phyloP scores from a whole-genome alignment of 768 basidiomycete species.

The Kwoniella sp. region DNA sequence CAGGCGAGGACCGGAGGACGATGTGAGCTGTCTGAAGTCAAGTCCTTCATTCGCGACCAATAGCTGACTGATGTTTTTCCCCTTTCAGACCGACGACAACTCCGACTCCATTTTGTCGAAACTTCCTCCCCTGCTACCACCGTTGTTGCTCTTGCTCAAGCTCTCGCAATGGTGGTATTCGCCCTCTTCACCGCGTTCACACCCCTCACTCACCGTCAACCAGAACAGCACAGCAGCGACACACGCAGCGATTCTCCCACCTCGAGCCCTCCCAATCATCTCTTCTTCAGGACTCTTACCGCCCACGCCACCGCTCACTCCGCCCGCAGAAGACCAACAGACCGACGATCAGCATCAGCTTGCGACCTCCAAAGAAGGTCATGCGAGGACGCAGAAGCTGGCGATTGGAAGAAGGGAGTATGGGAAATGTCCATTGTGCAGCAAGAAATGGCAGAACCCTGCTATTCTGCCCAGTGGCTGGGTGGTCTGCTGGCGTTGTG shows the following conservation, averaged over 20 bases:
- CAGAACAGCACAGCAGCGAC: slow-evolving; percentile 57
- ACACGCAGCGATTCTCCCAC: slow-evolving; percentile 69
- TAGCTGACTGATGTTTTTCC: too few species aligned
- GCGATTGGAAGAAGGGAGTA: slow-evolving; percentile 67
- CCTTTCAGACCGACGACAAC: not conserved
- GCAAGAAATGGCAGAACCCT: slow-evolving; percentile 72
- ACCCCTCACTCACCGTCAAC: slow-evolving; percentile 57
- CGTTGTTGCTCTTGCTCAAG: slow-evolving; percentile 24
- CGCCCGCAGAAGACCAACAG: slow-evolving; percentile 2
- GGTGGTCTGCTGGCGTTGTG: slow-evolving; percentile 92
- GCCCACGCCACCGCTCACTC: slow-evolving; percentile 30
- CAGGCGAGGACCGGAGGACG: slow-evolving; percentile 56
- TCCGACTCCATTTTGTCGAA: slow-evolving; percentile 22
- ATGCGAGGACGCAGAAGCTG: slow-evolving; percentile 47
- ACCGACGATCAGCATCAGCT: not conserved
- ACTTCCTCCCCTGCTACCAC: slow-evolving; percentile 24
- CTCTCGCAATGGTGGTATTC: slow-evolving; percentile 99
- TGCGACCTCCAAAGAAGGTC: not conserved
- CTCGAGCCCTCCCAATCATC: slow-evolving; percentile 72
- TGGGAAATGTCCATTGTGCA: slow-evolving; percentile 84
- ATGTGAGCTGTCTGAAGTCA: slow-evolving; percentile 10
- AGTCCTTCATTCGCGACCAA: not conserved
- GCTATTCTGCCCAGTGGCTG: slow-evolving; percentile 90
- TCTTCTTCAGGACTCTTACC: slow-evolving; percentile 55
- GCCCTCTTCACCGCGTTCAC: slow-evolving; percentile 77